Percentiles rank a stretch among this genome's conserved stretches.
Evolutionary conservation across 208 protist species (phyloP).

Genomic region (Novymonas esmeraldas): DNA sequence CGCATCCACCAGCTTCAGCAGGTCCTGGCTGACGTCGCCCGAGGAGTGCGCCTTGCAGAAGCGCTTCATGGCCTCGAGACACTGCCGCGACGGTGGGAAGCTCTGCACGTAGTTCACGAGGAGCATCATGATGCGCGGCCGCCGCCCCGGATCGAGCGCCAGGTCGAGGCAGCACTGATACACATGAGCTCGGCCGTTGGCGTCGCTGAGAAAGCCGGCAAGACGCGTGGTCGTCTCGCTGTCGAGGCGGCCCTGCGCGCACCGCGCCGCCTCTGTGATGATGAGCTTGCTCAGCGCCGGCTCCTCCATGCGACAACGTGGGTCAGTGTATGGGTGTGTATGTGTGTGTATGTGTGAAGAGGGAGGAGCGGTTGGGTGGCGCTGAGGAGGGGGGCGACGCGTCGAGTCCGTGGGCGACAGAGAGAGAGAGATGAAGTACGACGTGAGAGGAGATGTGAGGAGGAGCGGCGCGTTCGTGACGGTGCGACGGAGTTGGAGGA

Average conservation of each 20-base stretch:
- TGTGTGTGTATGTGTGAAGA: neutral
- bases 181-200: constrained; percentile 57
- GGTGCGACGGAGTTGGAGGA: too few relatives aligned
- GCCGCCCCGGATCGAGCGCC: constrained; percentile 55
- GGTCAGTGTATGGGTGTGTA: neutral
- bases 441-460: too few relatives aligned
- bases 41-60: constrained; percentile 31
- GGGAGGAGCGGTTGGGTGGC: neutral
- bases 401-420: too few relatives aligned
- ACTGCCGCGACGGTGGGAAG: constrained; percentile 67
- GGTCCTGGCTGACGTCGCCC: constrained; percentile 31
- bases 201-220: constrained; percentile 43
- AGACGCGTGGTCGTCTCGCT: constrained; percentile 32
- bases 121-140: constrained; percentile 63
- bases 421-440: too few relatives aligned
- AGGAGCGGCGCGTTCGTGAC: too few relatives aligned
- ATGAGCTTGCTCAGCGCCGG: constrained; percentile 30
- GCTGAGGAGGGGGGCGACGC: neutral
- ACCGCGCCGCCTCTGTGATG: constrained; percentile 33
- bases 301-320: constrained; percentile 12
- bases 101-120: constrained; percentile 64
- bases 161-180: constrained; percentile 76
- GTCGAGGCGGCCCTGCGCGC: constrained; percentile 28
- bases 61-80: constrained; percentile 38
- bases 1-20: constrained; percentile 26